Evolutionary conservation across 805 yeast genomes (phyloP).

Genomic region (Debaryomyces maramus): DNA sequence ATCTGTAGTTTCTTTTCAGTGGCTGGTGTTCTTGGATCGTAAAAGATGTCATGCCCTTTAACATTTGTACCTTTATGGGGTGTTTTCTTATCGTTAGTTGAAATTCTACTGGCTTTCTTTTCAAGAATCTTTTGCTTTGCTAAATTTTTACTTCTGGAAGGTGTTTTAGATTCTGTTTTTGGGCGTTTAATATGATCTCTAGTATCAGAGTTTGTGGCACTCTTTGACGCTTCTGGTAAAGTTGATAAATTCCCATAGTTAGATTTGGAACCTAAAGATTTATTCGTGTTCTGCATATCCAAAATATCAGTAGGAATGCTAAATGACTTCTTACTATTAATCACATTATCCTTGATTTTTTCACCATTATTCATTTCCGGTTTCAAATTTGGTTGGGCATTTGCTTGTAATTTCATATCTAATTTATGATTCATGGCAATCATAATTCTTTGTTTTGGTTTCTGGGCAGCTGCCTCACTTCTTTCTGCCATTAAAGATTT

Average conservation of each 20-base stretch:
- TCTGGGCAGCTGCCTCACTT: constrained; percentile 25
- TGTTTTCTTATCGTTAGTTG: constrained; percentile 5
- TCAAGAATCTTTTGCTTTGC: constrained; percentile 6
- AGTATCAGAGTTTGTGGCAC: neutral
- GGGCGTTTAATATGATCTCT: constrained; percentile 5
- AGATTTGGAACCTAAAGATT: neutral
- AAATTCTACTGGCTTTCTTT: constrained; percentile 12
- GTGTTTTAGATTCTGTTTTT: constrained; percentile 5
- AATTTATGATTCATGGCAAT: constrained; percentile 25
- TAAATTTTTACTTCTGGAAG: neutral
- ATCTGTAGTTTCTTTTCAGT: constrained; percentile 4
- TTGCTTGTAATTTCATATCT: constrained; percentile 3
- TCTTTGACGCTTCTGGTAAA: neutral
- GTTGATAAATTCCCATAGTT: neutral
- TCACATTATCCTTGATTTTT: neutral
- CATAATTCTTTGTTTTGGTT: constrained; percentile 27
- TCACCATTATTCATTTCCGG: neutral
- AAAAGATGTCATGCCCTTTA: constrained; percentile 1
- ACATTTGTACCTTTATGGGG: constrained; percentile 4
- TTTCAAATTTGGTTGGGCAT: neutral
- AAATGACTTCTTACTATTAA: constrained; percentile 1
- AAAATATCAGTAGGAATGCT: neutral
- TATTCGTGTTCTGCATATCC: neutral
- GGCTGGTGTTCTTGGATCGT: constrained; percentile 14
- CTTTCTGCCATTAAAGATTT: constrained; percentile 29